phyloP scores from a whole-genome alignment of 257 asterid genomes.

The Nicotiana attenuata region DNA sequence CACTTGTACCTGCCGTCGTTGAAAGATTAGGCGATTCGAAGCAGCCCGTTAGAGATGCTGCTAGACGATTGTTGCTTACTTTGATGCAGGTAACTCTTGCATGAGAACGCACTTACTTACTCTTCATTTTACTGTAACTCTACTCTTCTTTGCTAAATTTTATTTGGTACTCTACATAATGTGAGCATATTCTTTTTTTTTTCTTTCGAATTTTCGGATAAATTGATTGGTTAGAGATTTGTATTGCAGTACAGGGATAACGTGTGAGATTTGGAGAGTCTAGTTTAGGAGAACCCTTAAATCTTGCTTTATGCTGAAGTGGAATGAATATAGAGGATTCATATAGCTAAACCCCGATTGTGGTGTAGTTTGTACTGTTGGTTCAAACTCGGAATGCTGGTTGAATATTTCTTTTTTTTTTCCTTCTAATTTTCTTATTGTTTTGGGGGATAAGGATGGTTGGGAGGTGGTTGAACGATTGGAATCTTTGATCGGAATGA shows the following conservation, averaged over 20 bases:
- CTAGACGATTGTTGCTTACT: slow-evolving; percentile 78
- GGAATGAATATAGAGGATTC: not conserved
- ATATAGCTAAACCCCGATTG: not conserved
- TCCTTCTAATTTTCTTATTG: not conserved
- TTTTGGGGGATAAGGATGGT: not conserved
- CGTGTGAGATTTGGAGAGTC: not conserved
- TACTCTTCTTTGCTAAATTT: not conserved
- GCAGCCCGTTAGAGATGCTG: slow-evolving; percentile 96
- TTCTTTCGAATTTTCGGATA: not conserved
- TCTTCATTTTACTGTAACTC: not conserved
- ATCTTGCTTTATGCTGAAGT: not conserved
- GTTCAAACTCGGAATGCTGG: not conserved
- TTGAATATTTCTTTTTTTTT: not conserved
- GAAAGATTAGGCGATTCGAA: slow-evolving; percentile 90
- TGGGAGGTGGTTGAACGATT: not conserved
- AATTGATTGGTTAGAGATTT: slow-evolving; percentile 7
- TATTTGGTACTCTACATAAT: not conserved
- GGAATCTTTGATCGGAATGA: not conserved
- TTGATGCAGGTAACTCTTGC: slow-evolving; percentile 75
- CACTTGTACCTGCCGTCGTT: slow-evolving; percentile 90
- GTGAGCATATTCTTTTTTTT: too few relatives aligned
- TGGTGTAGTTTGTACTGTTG: not conserved
- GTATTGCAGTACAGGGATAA: not conserved
- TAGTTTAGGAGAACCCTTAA: not conserved
- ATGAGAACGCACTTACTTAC: not conserved